phyloP scores from a whole-genome alignment of 2,329 filamentous ascomycete genomes.

The Aureobasidium zeae region DNA sequence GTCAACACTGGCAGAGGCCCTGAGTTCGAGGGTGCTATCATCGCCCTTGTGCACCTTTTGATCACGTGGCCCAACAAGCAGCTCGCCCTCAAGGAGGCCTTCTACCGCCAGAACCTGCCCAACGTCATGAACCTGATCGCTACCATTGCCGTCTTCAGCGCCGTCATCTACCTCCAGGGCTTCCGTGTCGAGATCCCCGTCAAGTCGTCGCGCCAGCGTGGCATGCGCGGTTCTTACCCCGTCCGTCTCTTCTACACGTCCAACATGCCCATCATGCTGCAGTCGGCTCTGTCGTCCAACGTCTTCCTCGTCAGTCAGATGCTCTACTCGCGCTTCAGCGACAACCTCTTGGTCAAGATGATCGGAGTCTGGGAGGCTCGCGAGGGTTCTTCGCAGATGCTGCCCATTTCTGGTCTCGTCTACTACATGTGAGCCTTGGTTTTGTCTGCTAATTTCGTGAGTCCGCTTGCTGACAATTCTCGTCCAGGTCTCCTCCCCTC shows the following conservation, averaged over 20 bases:
- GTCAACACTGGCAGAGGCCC: constrained; percentile 99
- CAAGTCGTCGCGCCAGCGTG: constrained; percentile 98
- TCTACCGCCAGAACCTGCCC: constrained; percentile 98
- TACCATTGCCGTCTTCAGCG: constrained; percentile 85
- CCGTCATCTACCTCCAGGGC: constrained; percentile 76
- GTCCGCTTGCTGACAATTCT: not conserved
- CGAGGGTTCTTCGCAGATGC: constrained; percentile 91
- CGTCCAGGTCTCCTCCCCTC: constrained; percentile 56
- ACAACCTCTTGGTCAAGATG: constrained; percentile 95
- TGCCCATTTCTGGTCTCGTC: constrained; percentile 83
- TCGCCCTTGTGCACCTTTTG: constrained; percentile 93
- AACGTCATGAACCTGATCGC: constrained; percentile 99
- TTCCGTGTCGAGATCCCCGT: constrained; percentile 99
- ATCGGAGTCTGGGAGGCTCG: constrained; percentile 98
- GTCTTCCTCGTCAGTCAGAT: constrained; percentile 99
- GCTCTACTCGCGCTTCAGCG: constrained; percentile 97
- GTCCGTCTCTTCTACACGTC: constrained; percentile 99
- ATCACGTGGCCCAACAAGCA: constrained; percentile 99
- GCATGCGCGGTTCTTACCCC: constrained; percentile 95
- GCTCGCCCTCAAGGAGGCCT: constrained; percentile 93
- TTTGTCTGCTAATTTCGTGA: not conserved
- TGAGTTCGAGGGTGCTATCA: constrained; percentile 97
- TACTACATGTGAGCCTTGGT: constrained; percentile 81
- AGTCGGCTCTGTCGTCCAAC: constrained; percentile 97
- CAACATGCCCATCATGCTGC: constrained; percentile 99